Evolutionary conservation across 495 filamentous ascomycete genomes (phyloP).

Genomic region (Achaetomiella virescens): DNA sequence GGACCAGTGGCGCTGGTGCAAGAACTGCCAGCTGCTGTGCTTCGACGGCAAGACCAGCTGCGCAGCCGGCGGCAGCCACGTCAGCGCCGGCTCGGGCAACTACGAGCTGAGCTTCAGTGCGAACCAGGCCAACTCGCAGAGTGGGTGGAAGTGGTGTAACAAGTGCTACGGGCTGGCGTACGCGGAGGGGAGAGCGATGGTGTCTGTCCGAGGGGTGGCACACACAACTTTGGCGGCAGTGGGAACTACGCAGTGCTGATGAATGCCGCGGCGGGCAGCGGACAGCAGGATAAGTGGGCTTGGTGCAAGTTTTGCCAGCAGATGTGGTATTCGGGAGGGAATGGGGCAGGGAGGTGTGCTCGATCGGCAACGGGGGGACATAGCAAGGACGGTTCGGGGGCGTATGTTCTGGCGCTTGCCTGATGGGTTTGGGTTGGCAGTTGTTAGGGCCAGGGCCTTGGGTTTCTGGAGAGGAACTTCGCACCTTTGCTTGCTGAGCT

Average conservation of each 20-base stretch:
- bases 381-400: not conserved
- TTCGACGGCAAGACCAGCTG: not conserved
- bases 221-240: not conserved
- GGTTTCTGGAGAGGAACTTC: not conserved
- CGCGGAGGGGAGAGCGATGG: not conserved
- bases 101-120: not conserved
- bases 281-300: not conserved
- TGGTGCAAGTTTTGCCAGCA: not conserved
- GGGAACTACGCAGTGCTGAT: not conserved
- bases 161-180: not conserved
- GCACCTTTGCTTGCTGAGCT: too few relatives aligned
- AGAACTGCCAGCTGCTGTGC: not conserved
- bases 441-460: too few relatives aligned
- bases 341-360: not conserved
- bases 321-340: not conserved
- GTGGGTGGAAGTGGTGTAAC: not conserved
- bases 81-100: not conserved
- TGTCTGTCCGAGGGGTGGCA: conserved; percentile 1
- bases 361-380: not conserved
- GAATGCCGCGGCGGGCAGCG: not conserved
- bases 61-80: not conserved
- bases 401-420: not conserved
- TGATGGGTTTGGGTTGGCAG: not conserved
- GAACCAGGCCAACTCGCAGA: not conserved
- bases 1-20: not conserved